A percentile compares a stretch with the other conserved stretches of the same genome.
Evolutionary conservation across 371 early-diverging fungal species (phyloP).

Genomic region (Apophysomyces trapeziformis): DNA sequence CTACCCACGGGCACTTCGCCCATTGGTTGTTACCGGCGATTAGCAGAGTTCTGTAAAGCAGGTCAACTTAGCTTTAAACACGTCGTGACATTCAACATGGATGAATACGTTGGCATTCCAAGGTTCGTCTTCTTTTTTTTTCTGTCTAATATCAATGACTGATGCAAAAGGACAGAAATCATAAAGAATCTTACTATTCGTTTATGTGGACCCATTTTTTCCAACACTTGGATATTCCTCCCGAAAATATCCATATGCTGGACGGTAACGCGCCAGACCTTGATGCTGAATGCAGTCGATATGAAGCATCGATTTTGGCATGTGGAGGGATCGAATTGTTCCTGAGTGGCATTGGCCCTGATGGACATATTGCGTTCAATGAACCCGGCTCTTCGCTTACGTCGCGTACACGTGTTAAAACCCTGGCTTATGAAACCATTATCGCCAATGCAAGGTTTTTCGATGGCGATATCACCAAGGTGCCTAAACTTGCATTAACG

Average conservation of each 20-base stretch:
- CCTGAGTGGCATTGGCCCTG: constrained; percentile 85
- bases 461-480: constrained; percentile 85
- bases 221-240: constrained; percentile 79
- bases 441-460: constrained; percentile 90
- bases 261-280: constrained; percentile 85
- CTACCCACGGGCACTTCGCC: constrained; percentile 89
- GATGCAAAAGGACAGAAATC: constrained; percentile 48
- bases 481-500: constrained; percentile 87
- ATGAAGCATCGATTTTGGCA: constrained; percentile 76
- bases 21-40: constrained; percentile 68
- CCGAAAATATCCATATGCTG: constrained; percentile 81
- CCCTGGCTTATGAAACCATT: constrained; percentile 89
- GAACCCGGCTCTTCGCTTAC: constrained; percentile 90
- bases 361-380: constrained; percentile 92
- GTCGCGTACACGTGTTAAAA: constrained; percentile 87
- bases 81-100: constrained; percentile 79
- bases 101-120: constrained; percentile 63
- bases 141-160: neutral
- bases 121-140: neutral
- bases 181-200: constrained; percentile 86
- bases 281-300: constrained; percentile 78
- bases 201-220: constrained; percentile 90
- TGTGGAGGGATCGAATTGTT: constrained; percentile 88
- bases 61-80: constrained; percentile 68
- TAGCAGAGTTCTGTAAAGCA: constrained; percentile 63